Conservation (phyloP, 1,284 basidiomycete species). For the Fomitopsis betulina region DNA sequence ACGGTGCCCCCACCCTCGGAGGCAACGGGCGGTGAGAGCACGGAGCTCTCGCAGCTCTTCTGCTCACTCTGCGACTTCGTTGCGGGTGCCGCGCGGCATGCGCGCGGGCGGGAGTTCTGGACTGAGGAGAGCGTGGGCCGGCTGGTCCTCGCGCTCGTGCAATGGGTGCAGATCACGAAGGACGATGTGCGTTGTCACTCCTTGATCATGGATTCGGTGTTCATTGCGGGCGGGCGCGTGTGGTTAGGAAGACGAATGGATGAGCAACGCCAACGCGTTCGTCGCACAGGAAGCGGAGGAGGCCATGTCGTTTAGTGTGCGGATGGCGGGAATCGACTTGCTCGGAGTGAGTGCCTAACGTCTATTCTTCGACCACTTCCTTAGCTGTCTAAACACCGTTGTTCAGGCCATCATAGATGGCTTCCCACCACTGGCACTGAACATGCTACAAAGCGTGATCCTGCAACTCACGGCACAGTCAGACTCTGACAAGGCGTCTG, state of each 20-base stretch:
- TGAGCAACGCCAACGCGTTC: conserved; percentile 84
- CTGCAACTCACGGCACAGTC: conserved; percentile 53
- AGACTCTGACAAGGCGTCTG: conserved; percentile 46
- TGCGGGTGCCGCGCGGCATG: conserved; percentile 55
- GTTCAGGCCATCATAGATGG: conserved; percentile 70
- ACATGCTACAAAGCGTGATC: conserved; percentile 56
- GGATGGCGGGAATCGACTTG: conserved; percentile 83
- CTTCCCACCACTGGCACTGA: conserved; percentile 50
- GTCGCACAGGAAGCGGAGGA: conserved; percentile 96
- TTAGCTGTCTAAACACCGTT: background rate
- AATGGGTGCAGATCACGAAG: conserved; percentile 82
- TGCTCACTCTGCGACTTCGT: conserved; percentile 82
- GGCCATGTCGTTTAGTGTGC: conserved; percentile 74
- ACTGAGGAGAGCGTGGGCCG: conserved; percentile 45
- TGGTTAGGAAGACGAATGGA: conserved; percentile 85
- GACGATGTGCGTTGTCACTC: conserved; percentile 66
- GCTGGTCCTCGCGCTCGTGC: conserved; percentile 60
- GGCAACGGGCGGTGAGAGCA: conserved; percentile 48
- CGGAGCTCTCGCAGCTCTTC: conserved; percentile 73
- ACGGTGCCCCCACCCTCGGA: conserved; percentile 57
- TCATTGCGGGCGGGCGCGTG: background rate
- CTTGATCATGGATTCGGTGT: background rate
- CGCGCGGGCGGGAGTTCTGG: conserved; percentile 62
- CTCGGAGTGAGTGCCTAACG: conserved; percentile 52
- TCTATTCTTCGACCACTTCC: background rate